Conservation (phyloP, 768 basidiomycete species). For the Pilatotrama ljubarskyi region DNA sequence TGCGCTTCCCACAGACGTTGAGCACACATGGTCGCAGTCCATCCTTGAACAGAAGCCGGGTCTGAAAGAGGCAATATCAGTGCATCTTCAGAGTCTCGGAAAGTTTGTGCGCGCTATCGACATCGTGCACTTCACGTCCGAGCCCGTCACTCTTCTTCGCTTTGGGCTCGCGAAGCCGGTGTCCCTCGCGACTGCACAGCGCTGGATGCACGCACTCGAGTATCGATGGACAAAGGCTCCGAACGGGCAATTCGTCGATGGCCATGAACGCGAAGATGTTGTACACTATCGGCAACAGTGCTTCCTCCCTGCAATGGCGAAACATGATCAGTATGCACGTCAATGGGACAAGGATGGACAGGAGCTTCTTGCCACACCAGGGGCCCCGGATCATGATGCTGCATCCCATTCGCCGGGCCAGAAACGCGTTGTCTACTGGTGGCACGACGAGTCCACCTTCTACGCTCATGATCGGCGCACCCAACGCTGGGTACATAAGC, state of each 20-base stretch:
- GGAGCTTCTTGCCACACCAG: background rate
- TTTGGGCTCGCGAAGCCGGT: conserved; percentile 24
- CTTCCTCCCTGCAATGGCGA: conserved; percentile 27
- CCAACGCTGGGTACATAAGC: conserved; percentile 33
- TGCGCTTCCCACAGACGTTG: conserved; percentile 24
- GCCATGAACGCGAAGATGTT: conserved; percentile 40
- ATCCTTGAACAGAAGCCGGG: conserved; percentile 14
- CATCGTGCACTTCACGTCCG: conserved; percentile 13
- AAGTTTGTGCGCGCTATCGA: conserved; percentile 20
- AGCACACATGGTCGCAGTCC: conserved; percentile 25
- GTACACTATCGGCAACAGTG: conserved; percentile 32
- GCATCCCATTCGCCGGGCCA: background rate
- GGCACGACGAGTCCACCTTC: conserved; percentile 43
- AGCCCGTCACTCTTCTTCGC: conserved; percentile 1
- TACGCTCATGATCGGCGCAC: conserved; percentile 39
- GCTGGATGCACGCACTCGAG: conserved; percentile 40
- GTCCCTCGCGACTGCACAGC: conserved; percentile 33
- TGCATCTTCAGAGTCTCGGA: conserved; percentile 19
- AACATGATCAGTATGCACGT: background rate
- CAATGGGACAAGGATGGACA: conserved; percentile 4
- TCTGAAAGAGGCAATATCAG: conserved; percentile 4
- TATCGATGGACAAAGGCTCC: conserved; percentile 31
- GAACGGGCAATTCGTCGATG: conserved; percentile 40
- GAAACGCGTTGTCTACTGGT: conserved; percentile 31
- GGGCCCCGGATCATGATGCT: too few species aligned